Conservation (phyloP, 352 stramenopile genomes). For the Globisporangium viniferum region DNA sequence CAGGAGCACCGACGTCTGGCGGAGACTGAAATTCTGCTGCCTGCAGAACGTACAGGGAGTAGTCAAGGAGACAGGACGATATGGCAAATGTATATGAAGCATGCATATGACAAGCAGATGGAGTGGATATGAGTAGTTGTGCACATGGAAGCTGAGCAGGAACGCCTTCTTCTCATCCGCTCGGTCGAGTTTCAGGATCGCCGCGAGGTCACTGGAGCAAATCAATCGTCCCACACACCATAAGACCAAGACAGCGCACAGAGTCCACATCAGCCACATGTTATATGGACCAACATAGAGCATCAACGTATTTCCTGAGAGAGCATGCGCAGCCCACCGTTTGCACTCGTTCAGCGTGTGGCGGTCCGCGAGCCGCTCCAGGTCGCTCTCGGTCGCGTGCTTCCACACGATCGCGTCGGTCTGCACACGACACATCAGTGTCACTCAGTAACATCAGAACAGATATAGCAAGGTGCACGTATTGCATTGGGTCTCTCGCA, state of each 20-base stretch:
- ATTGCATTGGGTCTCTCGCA: conserved; percentile 2
- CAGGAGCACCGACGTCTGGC: conserved; percentile 66
- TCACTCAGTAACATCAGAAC: neutral
- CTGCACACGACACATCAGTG: conserved; percentile 8
- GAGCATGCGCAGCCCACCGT: conserved; percentile 23
- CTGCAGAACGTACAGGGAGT: conserved; percentile 49
- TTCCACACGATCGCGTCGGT: conserved; percentile 66
- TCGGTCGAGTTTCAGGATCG: conserved; percentile 48
- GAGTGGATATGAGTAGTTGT: conserved; percentile 69
- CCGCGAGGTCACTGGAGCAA: conserved; percentile 31
- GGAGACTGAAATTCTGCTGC: conserved; percentile 47
- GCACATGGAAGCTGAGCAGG: conserved; percentile 49
- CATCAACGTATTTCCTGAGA: neutral
- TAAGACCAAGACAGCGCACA: neutral
- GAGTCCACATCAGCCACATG: neutral
- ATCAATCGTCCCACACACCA: conserved; percentile 4
- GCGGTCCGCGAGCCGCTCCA: conserved; percentile 31
- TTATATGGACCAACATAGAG: neutral
- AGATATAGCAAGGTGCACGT: neutral
- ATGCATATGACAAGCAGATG: neutral
- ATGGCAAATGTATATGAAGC: neutral
- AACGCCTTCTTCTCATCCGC: conserved; percentile 39
- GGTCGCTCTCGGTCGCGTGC: conserved; percentile 34
- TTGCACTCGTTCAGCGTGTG: conserved; percentile 59
- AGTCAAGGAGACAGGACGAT: neutral